These are phyloP conservation scores for Perilla frutescens DNA, from an alignment of 257 asterid species.

Conservation along the genomic window DNA sequence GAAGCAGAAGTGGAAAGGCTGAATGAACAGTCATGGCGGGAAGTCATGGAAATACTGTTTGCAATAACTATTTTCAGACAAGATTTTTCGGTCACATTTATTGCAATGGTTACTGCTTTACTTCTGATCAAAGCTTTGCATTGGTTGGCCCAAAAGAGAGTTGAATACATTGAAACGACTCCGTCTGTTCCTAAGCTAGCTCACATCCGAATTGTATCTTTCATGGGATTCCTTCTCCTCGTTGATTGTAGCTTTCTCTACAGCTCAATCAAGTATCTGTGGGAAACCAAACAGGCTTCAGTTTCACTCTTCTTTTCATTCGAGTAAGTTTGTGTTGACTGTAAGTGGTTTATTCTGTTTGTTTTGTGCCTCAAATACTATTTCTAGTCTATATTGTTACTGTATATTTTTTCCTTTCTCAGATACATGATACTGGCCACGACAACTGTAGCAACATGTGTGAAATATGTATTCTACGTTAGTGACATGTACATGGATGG, in stretches of 20 bases:
- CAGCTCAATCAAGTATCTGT: constrained; percentile 60
- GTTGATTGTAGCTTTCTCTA: constrained; percentile 70
- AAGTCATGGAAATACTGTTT: constrained; percentile 94
- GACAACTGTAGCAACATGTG: constrained; percentile 78
- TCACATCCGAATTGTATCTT: constrained; percentile 83
- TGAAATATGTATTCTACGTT: constrained; percentile 81
- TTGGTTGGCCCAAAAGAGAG: constrained; percentile 99
- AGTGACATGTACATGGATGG: constrained; percentile 98
- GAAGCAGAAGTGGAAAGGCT: constrained; percentile 99
- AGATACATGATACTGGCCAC: constrained; percentile 96
- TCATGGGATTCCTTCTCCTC: constrained; percentile 86
- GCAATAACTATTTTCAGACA: constrained; percentile 96
- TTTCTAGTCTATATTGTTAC: neutral
- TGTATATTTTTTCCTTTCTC: constrained; percentile 34
- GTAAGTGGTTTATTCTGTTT: neutral
- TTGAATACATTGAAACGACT: constrained; percentile 95
- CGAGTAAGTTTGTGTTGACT: constrained; percentile 66
- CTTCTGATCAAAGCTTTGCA: constrained; percentile 93
- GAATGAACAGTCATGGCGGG: constrained; percentile 97
- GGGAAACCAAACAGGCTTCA: constrained; percentile 83
- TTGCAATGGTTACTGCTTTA: constrained; percentile 85
- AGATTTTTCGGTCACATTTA: constrained; percentile 85
- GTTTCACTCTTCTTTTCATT: constrained; percentile 89
- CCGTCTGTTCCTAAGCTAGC: constrained; percentile 78
- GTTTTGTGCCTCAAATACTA: neutral